Evolutionary conservation across 805 yeast genomes (phyloP).

Genomic region (Ogataea pilisensis): DNA sequence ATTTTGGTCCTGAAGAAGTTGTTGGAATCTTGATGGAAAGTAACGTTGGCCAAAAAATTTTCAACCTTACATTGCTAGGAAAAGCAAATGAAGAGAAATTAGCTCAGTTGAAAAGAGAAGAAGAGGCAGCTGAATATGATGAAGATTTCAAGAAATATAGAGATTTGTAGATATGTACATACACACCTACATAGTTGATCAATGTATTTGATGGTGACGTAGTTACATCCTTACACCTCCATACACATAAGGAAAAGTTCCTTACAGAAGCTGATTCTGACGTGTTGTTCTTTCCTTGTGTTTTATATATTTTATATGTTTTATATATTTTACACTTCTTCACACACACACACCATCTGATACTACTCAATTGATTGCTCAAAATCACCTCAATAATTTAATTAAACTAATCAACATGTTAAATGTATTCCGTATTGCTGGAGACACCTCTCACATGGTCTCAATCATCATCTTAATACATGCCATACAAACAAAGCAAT

Average conservation of each 20-base stretch:
- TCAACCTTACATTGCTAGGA: constrained; percentile 25
- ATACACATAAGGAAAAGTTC: background rate
- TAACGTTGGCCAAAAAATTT: constrained; percentile 25
- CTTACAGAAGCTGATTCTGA: background rate
- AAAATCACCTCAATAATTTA: background rate
- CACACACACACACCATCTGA: no score
- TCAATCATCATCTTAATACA: constrained; percentile 73
- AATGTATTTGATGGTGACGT: no score
- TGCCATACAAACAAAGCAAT: constrained; percentile 57
- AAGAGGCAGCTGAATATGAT: constrained; percentile 18
- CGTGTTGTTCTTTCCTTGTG: background rate
- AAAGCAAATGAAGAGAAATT: constrained; percentile 21
- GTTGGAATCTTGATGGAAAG: constrained; percentile 27
- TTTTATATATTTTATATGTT: no score
- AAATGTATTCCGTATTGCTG: constrained; percentile 40
- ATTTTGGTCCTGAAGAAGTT: constrained; percentile 25
- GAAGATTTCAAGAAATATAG: constrained; percentile 18
- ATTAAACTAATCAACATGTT: constrained; percentile 22
- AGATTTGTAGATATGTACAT: constrained; percentile 18
- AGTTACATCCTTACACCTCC: background rate
- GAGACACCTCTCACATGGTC: constrained; percentile 80
- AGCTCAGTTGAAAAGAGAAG: constrained; percentile 10
- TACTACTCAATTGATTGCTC: background rate
- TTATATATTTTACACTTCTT: no score
- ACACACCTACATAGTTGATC: no score